phyloP scores from a whole-genome alignment of 768 basidiomycete genomes.

The Cystofilobasidium ferigula region DNA sequence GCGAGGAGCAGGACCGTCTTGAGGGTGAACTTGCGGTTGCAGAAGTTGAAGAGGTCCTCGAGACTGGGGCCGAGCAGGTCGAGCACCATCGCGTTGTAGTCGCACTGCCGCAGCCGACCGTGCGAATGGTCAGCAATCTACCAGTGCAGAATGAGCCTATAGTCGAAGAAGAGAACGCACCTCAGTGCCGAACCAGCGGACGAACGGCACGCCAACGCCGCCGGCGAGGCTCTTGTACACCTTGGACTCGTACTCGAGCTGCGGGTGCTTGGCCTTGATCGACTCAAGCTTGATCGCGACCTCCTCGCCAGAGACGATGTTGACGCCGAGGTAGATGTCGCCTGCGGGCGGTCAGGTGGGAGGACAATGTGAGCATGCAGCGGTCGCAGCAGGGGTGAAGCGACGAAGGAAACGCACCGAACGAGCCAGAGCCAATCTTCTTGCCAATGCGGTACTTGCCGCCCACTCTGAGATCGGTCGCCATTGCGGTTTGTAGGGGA shows the following conservation, averaged over 20 bases:
- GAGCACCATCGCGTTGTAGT: constrained; percentile 99
- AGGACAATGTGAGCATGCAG: not conserved
- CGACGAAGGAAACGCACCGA: constrained; percentile 13
- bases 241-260: constrained; percentile 80
- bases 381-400: not conserved
- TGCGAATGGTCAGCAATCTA: not conserved
- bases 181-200: constrained; percentile 85
- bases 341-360: constrained; percentile 43
- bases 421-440: constrained; percentile 27
- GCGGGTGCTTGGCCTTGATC: constrained; percentile 99
- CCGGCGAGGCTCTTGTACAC: constrained; percentile 87
- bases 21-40: constrained; percentile 67
- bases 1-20: constrained; percentile 89
- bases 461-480: constrained; percentile 27
- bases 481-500: constrained; percentile 12
- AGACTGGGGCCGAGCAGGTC: constrained; percentile 63
- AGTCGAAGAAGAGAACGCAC: constrained; percentile 10
- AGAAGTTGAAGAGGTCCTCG: constrained; percentile 45
- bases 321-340: constrained; percentile 98
- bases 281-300: constrained; percentile 99
- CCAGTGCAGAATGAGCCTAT: not conserved
- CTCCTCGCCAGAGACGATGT: constrained; percentile 99
- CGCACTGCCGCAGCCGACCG: constrained; percentile 52
- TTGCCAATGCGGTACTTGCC: constrained; percentile 27
- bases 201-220: constrained; percentile 78